phyloP scores from a whole-genome alignment of 768 basidiomycete species.

The Phylloporus sp. region DNA sequence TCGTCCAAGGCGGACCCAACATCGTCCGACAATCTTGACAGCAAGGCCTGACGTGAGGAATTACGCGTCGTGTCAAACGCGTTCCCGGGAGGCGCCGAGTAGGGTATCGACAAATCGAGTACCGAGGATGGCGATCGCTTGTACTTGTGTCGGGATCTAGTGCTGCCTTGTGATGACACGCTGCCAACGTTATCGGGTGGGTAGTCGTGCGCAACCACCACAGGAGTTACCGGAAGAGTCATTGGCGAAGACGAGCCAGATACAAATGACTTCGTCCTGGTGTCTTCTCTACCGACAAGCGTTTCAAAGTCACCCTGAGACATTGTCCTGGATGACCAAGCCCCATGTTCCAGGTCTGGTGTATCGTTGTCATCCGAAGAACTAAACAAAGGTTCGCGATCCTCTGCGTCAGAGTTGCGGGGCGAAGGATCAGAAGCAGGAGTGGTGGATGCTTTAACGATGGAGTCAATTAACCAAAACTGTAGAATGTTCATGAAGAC shows the following conservation, averaged over 20 bases:
- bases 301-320: conserved; percentile 25
- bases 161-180: conserved; percentile 21
- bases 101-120: conserved; percentile 32
- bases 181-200: conserved; percentile 54
- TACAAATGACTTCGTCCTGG: conserved; percentile 7
- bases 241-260: conserved; percentile 18
- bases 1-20: neutral
- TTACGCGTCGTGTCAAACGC: conserved; percentile 23
- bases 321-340: conserved; percentile 33
- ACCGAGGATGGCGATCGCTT: conserved; percentile 38
- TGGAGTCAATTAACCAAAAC: conserved; percentile 94
- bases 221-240: conserved; percentile 3
- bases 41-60: conserved; percentile 1
- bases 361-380: conserved; percentile 53
- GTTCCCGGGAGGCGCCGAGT: conserved; percentile 34
- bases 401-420: conserved; percentile 37
- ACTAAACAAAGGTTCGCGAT: conserved; percentile 62
- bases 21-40: neutral
- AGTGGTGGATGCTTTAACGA: conserved; percentile 68
- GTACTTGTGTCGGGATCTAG: conserved; percentile 26
- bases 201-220: conserved; percentile 36
- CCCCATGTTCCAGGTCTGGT: conserved; percentile 47
- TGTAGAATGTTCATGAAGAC: conserved; percentile 86
- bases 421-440: conserved; percentile 36
- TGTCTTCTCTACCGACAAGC: conserved; percentile 14